Evolutionary conservation across 179 eudicot genomes (phyloP).

Genomic region (Gypsophila paniculata): DNA sequence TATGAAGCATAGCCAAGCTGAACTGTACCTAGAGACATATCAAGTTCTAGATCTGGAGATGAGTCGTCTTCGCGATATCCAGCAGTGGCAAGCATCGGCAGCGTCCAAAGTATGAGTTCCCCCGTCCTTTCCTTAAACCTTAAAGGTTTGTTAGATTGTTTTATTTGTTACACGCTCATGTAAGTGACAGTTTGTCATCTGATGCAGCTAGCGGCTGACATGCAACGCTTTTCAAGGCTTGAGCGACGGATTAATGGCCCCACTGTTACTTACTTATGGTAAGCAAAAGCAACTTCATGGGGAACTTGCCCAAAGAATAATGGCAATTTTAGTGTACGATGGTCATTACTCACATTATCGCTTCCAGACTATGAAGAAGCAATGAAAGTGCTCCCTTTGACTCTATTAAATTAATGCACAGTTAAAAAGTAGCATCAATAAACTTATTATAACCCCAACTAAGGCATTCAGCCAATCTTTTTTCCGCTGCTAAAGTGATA

Average conservation of each 20-base stretch:
- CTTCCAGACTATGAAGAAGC: constrained; percentile 4
- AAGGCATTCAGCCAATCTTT: background rate
- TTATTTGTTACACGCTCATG: constrained; percentile 16
- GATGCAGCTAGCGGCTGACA: constrained; percentile 91
- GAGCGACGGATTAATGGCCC: constrained; percentile 98
- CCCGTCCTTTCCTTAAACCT: constrained; percentile 18
- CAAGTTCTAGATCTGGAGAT: constrained; percentile 98
- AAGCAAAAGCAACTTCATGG: constrained; percentile 11
- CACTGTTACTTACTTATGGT: constrained; percentile 95
- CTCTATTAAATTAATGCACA: constrained; percentile 1
- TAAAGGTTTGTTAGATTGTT: constrained; percentile 8
- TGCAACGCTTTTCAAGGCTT: constrained; percentile 99
- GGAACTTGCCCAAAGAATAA: background rate
- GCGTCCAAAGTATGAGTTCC: constrained; percentile 65
- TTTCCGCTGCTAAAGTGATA: background rate
- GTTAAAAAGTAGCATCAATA: background rate
- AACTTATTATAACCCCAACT: background rate
- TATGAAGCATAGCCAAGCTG: constrained; percentile 99
- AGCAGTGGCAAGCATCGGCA: constrained; percentile 95
- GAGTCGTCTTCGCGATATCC: constrained; percentile 98
- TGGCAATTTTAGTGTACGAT: background rate
- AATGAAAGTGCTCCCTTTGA: background rate
- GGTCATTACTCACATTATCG: constrained; percentile 3
- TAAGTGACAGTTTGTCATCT: constrained; percentile 20
- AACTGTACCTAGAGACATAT: constrained; percentile 89